These are phyloP conservation scores for Leccinum longicurvipes DNA, from an alignment of 768 basidiomycete genomes.

Conservation along the genomic window DNA sequence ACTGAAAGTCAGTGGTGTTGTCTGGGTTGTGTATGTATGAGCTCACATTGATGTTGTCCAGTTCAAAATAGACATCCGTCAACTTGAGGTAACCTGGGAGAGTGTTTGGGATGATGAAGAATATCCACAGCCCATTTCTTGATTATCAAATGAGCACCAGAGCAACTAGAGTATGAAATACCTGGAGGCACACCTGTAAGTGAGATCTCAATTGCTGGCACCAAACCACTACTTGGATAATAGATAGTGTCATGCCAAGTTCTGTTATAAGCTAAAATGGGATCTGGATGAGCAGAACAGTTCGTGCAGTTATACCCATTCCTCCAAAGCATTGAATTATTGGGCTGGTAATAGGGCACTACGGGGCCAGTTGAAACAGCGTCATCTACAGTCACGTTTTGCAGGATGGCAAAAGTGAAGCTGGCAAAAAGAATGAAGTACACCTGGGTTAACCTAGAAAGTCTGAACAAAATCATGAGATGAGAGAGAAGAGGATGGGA, in stretches of 20 bases:
- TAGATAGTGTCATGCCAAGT: slow-evolving; percentile 20
- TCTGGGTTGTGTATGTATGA: slow-evolving; percentile 3
- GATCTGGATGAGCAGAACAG: background rate
- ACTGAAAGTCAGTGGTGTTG: slow-evolving; percentile 1
- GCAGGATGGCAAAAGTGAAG: slow-evolving; percentile 2
- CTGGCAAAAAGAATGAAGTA: background rate
- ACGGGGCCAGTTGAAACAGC: slow-evolving; percentile 5
- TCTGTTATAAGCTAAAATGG: background rate
- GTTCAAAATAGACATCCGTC: slow-evolving; percentile 5
- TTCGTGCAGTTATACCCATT: background rate
- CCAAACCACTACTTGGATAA: background rate
- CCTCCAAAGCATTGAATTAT: background rate
- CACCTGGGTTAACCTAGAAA: background rate
- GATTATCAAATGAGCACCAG: background rate
- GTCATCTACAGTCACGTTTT: slow-evolving; percentile 18
- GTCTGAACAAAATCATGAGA: background rate
- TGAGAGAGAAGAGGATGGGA: background rate
- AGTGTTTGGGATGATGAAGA: slow-evolving; percentile 15
- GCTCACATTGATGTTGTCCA: background rate
- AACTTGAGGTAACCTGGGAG: background rate
- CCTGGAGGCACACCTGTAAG: slow-evolving; percentile 7
- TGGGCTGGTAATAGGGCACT: slow-evolving; percentile 9
- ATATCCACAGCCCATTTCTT: slow-evolving; percentile 18
- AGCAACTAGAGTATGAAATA: background rate
- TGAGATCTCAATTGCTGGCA: slow-evolving; percentile 2